These are phyloP conservation scores for Monilinia polystroma DNA, from an alignment of 2,329 filamentous ascomycete genomes.

Conservation along the genomic window DNA sequence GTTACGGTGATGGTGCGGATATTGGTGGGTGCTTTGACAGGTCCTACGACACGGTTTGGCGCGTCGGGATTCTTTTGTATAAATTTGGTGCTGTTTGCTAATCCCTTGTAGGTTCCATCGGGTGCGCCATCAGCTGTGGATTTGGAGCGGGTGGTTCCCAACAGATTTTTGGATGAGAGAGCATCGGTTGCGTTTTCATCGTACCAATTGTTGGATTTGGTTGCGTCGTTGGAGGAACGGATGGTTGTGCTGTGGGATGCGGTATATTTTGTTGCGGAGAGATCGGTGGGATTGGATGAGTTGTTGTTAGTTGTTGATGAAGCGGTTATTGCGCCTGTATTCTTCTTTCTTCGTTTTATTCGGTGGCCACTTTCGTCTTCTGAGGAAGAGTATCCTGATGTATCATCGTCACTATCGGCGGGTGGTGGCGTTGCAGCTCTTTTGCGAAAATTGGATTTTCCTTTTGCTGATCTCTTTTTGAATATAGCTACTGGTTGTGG, in stretches of 20 bases:
- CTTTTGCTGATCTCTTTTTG: constrained; percentile 80
- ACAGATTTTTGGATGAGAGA: constrained; percentile 51
- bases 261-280: constrained; percentile 54
- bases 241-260: constrained; percentile 63
- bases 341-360: constrained; percentile 76
- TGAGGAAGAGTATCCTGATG: constrained; percentile 65
- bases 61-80: constrained; percentile 80
- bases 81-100: constrained; percentile 67
- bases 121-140: constrained; percentile 37
- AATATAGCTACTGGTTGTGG: constrained; percentile 59
- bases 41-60: constrained; percentile 69
- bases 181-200: constrained; percentile 60
- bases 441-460: constrained; percentile 76
- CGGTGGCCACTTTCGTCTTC: constrained; percentile 75
- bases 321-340: constrained; percentile 62
- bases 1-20: constrained; percentile 86
- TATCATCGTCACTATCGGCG: constrained; percentile 48
- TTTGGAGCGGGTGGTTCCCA: constrained; percentile 54
- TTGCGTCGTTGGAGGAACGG: constrained; percentile 77
- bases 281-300: constrained; percentile 44
- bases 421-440: constrained; percentile 75
- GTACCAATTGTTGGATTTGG: constrained; percentile 86
- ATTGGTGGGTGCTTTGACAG: constrained; percentile 84
- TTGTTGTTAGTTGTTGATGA: constrained; percentile 52
- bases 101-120: constrained; percentile 74